Percentiles rank a stretch among this genome's conserved stretches.
These are phyloP conservation scores for Micractinium sp. DNA, from an alignment of 139 green algal species.

Conservation along the genomic window DNA sequence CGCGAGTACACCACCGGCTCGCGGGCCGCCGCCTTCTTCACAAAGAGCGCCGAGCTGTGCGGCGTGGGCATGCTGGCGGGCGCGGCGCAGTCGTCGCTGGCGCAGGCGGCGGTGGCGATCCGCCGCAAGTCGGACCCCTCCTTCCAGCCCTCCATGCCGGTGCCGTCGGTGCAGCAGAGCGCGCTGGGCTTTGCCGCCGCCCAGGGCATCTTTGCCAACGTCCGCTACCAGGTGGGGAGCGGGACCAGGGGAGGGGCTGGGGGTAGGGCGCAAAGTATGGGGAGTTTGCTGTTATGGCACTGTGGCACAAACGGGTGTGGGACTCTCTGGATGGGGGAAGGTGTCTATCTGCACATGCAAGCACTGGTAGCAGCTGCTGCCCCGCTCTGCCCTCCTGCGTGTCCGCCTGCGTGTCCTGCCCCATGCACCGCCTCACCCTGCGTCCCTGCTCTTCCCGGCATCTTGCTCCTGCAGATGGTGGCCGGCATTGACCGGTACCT, in stretches of 20 bases:
- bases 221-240: conserved; percentile 89
- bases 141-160: conserved; percentile 76
- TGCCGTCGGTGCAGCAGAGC: conserved; percentile 70
- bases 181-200: conserved; percentile 82
- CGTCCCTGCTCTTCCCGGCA: not conserved
- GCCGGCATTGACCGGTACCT: conserved; percentile 91
- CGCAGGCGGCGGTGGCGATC: conserved; percentile 54
- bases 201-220: conserved; percentile 87
- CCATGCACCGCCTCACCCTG: not conserved
- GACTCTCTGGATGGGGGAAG: not conserved
- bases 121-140: conserved; percentile 55
- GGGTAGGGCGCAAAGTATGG: too few species aligned
- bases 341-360: not conserved
- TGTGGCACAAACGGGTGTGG: too few species aligned
- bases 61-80: conserved; percentile 82
- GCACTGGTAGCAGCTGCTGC: not conserved
- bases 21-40: conserved; percentile 75
- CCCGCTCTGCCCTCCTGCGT: not conserved
- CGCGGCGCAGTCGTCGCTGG: conserved; percentile 46
- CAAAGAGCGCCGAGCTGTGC: conserved; percentile 88
- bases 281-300: too few species aligned
- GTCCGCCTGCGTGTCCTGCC: not conserved
- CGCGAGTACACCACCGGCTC: conserved; percentile 74
- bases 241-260: conserved; percentile 41
- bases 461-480: conserved; percentile 70